Evolutionary conservation across 805 yeast genomes (phyloP), one percentile per base, ranked within the genome.

Genomic region (Candida nemodendra): DNA sequence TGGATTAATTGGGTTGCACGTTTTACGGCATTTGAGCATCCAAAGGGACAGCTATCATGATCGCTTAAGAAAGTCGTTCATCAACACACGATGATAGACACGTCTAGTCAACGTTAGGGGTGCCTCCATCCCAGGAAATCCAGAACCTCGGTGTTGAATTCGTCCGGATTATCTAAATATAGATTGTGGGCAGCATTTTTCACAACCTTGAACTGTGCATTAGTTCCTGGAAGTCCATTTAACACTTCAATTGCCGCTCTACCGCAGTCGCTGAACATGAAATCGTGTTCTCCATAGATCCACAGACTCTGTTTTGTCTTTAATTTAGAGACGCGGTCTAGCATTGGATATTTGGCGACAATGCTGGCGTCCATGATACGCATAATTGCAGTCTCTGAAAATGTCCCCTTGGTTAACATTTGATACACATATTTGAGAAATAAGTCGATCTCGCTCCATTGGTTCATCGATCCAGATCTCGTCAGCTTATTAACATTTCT

Each of bases 131-230:
- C 49, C 32, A 73, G 46, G 41, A 71, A 74, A 27, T 57, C 53
- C 39, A 40, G 60, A 51, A 63, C 71, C 59, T 33, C 57, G 7
- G 59, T 45, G 52, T 84, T 82, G 56, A 85, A 85, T 23, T 59
- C 72, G 3, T 46, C 39, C 25, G 64, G 61, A 50, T 85, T 84
- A 53, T 85, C 95, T 44, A 84, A 64, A 54, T 83, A 85, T 19
- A 85, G 49, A 54, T 85, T 91, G 60, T 85, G 95, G 1, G 95
- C 95, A 1, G 86, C 72, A 41, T 77, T 68, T 4, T 72, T 68
- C 7, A 85, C 68, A 2, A 67, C 49, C 13, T 51, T 58, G 39
- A 60, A 72, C 9, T 44, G 23, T 1, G 76, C 68, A 9, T 26
- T 31, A 7, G 36, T 31, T 24, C 26, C 36, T 27, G 33, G 35